phyloP scores from a whole-genome alignment of 495 filamentous ascomycete genomes.

The Penicillium pancosmium region DNA sequence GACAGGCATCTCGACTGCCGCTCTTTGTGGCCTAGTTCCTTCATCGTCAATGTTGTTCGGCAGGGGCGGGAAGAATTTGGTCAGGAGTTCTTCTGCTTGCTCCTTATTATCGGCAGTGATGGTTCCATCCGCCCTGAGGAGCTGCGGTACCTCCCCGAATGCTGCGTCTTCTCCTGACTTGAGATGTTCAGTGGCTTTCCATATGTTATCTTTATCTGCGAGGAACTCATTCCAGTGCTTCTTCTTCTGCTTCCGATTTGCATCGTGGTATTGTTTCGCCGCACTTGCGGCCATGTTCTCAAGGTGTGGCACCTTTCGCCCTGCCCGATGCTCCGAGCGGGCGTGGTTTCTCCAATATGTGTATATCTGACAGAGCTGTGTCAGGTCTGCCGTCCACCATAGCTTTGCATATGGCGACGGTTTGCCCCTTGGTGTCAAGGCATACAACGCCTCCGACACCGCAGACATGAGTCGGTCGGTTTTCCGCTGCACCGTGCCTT shows the following conservation, averaged over 20 bases:
- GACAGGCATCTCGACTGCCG: slow-evolving; percentile 19
- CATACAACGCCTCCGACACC: slow-evolving; percentile 8
- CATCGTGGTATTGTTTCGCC: slow-evolving; percentile 28
- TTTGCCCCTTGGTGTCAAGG: slow-evolving; percentile 19
- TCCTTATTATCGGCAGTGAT: slow-evolving; percentile 21
- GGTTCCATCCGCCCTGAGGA: slow-evolving; percentile 19
- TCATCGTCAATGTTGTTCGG: slow-evolving; percentile 26
- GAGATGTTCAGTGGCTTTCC: slow-evolving; percentile 28
- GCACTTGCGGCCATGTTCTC: slow-evolving; percentile 21
- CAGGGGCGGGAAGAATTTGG: slow-evolving; percentile 34
- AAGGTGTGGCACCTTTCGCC: slow-evolving; percentile 16
- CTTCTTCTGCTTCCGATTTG: slow-evolving; percentile 29
- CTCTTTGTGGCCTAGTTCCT: slow-evolving; percentile 23
- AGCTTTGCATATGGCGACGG: slow-evolving; percentile 20
- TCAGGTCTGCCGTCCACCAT: slow-evolving; percentile 22
- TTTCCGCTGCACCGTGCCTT: slow-evolving; percentile 24
- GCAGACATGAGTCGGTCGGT: slow-evolving; percentile 22
- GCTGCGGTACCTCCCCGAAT: slow-evolving; percentile 23
- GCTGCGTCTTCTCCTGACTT: slow-evolving; percentile 23
- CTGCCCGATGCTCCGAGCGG: slow-evolving; percentile 17
- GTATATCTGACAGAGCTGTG: slow-evolving; percentile 15
- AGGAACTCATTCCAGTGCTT: slow-evolving; percentile 31
- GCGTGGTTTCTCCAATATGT: slow-evolving; percentile 19
- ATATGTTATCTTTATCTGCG: slow-evolving; percentile 29
- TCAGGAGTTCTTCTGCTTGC: slow-evolving; percentile 23